Evolutionary conservation across 140 eudicot species (phyloP), one percentile per base, ranked within the genome.

Genomic region (Bidens hawaiensis): DNA sequence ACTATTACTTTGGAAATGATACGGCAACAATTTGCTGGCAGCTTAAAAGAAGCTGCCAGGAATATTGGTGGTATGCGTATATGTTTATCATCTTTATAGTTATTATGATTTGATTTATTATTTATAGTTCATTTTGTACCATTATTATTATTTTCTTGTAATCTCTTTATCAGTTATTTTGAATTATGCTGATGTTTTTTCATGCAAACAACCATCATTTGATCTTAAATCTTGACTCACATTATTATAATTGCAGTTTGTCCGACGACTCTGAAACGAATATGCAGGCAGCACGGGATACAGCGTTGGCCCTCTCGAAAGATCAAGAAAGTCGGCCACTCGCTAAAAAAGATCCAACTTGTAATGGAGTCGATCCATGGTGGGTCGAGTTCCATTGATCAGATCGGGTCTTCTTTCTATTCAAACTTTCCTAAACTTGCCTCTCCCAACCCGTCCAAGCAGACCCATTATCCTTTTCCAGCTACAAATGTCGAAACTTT

Each of bases 241-340:
- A 34, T 58, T 60, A 7, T 47, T 70, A 41, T 57, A 40, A 58
- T 55, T 76, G 69, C 87, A 90, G 97, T 90, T 69, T 90, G 97
- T 62, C 97, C 95, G 6, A 90, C 97, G n/a, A 90, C 97, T 17
- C 70, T 90, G 68, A 90, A 90, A 82, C 76, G 97, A 66, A 86
- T 90, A 65, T 90, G 97, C 73, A 81, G 97, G 76, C 95, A 83
- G 47, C 90, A 90, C 5, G 95, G 97, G 21, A 90, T 90, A 62
- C 83, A 76, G 27, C 86, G 97, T 9, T 90, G 97, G 97, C 97
- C 97, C 1, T 90, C 97, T 59, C 79, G 97, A 28, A 90, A 86
- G 77, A 90, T 90, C 77, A 90, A 90, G 79, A 90, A 90, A 75
- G 97, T 90, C n/a, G 95, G 89, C 40, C 90, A 83, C 83, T 90